A percentile compares a stretch with the other conserved stretches of the same genome.
Conservation (phyloP, 2,329 filamentous ascomycete species). For the Sclerotiophoma versabilis region DNA sequence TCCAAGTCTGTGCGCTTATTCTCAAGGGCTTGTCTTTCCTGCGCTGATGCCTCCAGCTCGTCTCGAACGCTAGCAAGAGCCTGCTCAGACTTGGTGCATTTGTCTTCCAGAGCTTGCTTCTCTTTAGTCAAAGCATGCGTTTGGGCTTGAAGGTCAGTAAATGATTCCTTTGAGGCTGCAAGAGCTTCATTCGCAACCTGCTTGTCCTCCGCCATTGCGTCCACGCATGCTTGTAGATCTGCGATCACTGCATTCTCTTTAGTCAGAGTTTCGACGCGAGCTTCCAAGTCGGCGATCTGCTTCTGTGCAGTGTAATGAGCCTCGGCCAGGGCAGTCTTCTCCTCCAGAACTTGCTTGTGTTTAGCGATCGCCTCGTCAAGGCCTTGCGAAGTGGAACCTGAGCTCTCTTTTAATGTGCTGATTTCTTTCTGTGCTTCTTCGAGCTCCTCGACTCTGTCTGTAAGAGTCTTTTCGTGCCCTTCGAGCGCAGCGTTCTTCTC, state of each 20-base stretch:
- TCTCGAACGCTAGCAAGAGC: conserved; percentile 27
- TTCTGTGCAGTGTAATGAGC: conserved; percentile 31
- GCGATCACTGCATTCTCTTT: conserved; percentile 18
- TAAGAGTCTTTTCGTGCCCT: conserved; percentile 32
- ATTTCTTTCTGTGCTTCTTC: conserved; percentile 32
- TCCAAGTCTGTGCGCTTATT: conserved; percentile 29
- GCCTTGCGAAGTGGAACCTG: conserved; percentile 32
- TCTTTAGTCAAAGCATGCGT: conserved; percentile 25
- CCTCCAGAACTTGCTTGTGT: conserved; percentile 32
- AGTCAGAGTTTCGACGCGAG: conserved; percentile 28
- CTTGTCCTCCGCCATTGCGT: conserved; percentile 29
- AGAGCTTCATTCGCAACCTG: conserved; percentile 29
- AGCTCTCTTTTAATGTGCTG: conserved; percentile 26
- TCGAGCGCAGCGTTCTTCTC: conserved; percentile 37
- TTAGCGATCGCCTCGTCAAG: conserved; percentile 34
- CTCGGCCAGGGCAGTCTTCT: conserved; percentile 31
- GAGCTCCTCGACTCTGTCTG: conserved; percentile 29
- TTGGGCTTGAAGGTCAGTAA: conserved; percentile 35
- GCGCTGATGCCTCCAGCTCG: conserved; percentile 25
- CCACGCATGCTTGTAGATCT: conserved; percentile 22
- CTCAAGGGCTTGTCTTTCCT: conserved; percentile 28
- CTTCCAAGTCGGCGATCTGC: conserved; percentile 32
- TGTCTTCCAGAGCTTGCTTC: conserved; percentile 24
- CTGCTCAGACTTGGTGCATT: conserved; percentile 21
- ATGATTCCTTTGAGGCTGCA: conserved; percentile 17